Percentiles rank a stretch among this genome's conserved stretches.
phyloP scores from a whole-genome alignment of 1,284 basidiomycete species.

The Mycosarcoma mackinlayi region DNA sequence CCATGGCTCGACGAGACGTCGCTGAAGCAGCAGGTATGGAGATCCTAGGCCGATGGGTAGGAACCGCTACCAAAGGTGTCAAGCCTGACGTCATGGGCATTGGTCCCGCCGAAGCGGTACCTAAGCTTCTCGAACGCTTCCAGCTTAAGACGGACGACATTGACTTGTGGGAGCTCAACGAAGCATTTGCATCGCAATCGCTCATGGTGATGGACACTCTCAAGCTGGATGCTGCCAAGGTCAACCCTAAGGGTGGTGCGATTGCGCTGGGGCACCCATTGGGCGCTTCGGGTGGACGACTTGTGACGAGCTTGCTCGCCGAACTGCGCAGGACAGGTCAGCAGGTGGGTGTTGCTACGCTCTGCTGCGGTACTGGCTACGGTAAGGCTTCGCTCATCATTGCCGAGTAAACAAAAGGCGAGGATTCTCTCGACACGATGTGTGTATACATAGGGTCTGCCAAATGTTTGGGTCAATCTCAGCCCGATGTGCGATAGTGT shows the following conservation, averaged over 20 bases:
- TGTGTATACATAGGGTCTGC: not conserved
- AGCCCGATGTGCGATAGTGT: no score
- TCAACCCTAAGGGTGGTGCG: slow-evolving; percentile 67
- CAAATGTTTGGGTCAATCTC: no score
- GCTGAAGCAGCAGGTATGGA: slow-evolving; percentile 62
- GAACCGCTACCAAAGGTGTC: slow-evolving; percentile 60
- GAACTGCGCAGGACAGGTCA: slow-evolving; percentile 61
- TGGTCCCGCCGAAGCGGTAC: slow-evolving; percentile 61
- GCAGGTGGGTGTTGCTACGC: slow-evolving; percentile 60
- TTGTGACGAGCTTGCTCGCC: slow-evolving; percentile 61
- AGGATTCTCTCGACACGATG: no score
- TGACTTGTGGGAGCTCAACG: slow-evolving; percentile 67
- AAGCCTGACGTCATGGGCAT: slow-evolving; percentile 67
- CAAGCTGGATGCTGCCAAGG: slow-evolving; percentile 50
- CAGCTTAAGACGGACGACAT: slow-evolving; percentile 56
- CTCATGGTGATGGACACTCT: slow-evolving; percentile 63
- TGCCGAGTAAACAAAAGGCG: slow-evolving; percentile 47
- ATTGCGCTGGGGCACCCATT: slow-evolving; percentile 66
- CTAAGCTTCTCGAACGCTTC: slow-evolving; percentile 60
- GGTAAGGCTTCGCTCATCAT: slow-evolving; percentile 61
- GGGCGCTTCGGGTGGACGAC: slow-evolving; percentile 61
- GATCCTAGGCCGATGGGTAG: slow-evolving; percentile 62
- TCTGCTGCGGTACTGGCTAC: slow-evolving; percentile 66
- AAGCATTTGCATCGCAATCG: slow-evolving; percentile 66
- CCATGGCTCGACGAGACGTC: slow-evolving; percentile 58